A percentile compares a stretch with the other conserved stretches of the same genome.
These are phyloP conservation scores for Pyricularia grisea DNA, from an alignment of 2,329 filamentous ascomycete genomes.

Conservation along the genomic window DNA sequence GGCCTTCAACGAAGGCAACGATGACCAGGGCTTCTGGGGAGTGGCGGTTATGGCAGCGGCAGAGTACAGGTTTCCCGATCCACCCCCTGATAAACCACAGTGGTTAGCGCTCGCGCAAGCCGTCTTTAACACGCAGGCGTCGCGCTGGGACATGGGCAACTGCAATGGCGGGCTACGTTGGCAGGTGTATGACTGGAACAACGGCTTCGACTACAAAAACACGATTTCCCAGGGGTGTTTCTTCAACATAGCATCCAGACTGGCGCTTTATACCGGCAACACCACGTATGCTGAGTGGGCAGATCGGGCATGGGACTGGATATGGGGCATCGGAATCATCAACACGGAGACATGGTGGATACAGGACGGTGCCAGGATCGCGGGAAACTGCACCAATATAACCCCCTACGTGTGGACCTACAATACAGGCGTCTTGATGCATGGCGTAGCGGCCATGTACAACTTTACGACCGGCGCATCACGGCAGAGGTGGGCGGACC, in stretches of 20 bases:
- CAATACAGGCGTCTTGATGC: constrained; percentile 57
- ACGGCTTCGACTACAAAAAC: constrained; percentile 64
- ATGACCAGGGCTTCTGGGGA: constrained; percentile 69
- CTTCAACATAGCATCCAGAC: constrained; percentile 45
- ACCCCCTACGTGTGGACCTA: constrained; percentile 60
- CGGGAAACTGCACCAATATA: constrained; percentile 46
- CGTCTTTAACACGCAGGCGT: constrained; percentile 71
- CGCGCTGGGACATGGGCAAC: constrained; percentile 58
- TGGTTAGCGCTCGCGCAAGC: constrained; percentile 69
- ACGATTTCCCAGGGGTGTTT: constrained; percentile 40
- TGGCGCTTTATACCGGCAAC: constrained; percentile 67
- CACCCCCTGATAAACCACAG: constrained; percentile 44
- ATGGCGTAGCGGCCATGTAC: constrained; percentile 60
- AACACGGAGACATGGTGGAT: constrained; percentile 44
- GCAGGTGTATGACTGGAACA: constrained; percentile 80
- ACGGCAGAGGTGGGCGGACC: constrained; percentile 42
- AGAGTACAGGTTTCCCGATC: constrained; percentile 58
- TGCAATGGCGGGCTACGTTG: constrained; percentile 73
- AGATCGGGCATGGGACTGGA: constrained; percentile 63
- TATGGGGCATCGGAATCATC: constrained; percentile 45
- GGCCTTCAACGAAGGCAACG: constrained; percentile 47
- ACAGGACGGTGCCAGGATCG: constrained; percentile 52
- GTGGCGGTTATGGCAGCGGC: constrained; percentile 62
- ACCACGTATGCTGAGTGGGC: constrained; percentile 72
- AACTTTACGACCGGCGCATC: constrained; percentile 40